Conservation (phyloP, 768 basidiomycete genomes). For the Hygrocybe coccinea region DNA sequence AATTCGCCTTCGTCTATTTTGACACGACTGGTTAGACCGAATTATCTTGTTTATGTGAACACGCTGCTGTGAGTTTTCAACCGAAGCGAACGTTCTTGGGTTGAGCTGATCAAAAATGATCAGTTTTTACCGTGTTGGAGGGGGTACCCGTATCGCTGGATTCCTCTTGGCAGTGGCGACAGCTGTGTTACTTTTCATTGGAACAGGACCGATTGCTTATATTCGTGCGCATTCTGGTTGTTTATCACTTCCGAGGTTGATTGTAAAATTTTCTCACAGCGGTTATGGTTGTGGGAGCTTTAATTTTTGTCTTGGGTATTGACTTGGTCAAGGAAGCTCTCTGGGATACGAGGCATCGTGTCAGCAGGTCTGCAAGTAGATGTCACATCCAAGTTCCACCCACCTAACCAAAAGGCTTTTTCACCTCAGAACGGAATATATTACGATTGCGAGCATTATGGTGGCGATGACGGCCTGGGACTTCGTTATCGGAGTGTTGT, state of each 20-base stretch:
- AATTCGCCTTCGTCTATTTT: not conserved
- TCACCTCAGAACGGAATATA: slow-evolving; percentile 59
- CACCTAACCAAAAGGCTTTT: not conserved
- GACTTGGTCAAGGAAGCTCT: slow-evolving; percentile 93
- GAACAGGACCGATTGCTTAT: slow-evolving; percentile 85
- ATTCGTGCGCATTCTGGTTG: slow-evolving; percentile 62
- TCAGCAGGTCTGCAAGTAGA: slow-evolving; percentile 52
- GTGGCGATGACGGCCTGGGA: slow-evolving; percentile 92
- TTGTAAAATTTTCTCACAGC: slow-evolving; percentile 32
- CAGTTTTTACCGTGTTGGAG: slow-evolving; percentile 87
- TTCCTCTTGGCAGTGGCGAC: slow-evolving; percentile 80
- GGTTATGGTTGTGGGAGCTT: slow-evolving; percentile 83
- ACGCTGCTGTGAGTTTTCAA: slow-evolving; percentile 59
- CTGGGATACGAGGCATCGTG: slow-evolving; percentile 91
- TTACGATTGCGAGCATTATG: slow-evolving; percentile 82
- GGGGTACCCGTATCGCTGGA: slow-evolving; percentile 76
- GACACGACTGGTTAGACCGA: slow-evolving; percentile 46
- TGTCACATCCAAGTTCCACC: not conserved
- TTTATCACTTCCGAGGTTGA: not conserved
- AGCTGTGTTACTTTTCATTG: slow-evolving; percentile 64
- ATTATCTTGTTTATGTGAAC: slow-evolving; percentile 86
- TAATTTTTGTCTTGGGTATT: slow-evolving; percentile 92
- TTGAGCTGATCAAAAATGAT: not conserved
- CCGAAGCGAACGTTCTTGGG: slow-evolving; percentile 29
- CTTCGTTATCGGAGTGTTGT: slow-evolving; percentile 89